phyloP scores from a whole-genome alignment of 1,284 basidiomycete species.

The Anthracocystis panici-leucophaei region DNA sequence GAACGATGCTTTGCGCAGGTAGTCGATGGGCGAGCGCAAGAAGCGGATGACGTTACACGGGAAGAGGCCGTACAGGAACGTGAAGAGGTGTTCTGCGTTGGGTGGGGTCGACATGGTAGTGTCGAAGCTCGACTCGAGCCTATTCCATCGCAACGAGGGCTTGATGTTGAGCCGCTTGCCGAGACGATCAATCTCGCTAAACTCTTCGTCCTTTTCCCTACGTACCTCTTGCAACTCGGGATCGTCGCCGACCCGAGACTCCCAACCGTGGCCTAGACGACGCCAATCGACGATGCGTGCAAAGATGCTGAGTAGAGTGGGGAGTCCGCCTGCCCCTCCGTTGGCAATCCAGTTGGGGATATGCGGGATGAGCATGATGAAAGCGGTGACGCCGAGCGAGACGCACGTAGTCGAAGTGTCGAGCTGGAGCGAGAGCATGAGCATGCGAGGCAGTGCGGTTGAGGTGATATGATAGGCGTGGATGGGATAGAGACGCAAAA shows the following conservation, averaged over 20 bases:
- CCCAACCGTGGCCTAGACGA: conserved; percentile 56
- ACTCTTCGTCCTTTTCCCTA: conserved; percentile 57
- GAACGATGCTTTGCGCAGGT: conserved; percentile 77
- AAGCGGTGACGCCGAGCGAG: conserved; percentile 58
- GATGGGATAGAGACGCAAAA: conserved; percentile 61
- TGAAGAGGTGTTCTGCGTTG: conserved; percentile 73
- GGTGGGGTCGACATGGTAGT: conserved; percentile 54
- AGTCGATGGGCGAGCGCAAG: conserved; percentile 77
- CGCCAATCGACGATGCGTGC: conserved; percentile 64
- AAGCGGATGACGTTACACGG: conserved; percentile 85
- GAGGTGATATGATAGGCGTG: conserved; percentile 65
- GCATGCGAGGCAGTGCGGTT: conserved; percentile 56
- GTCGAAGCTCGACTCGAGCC: conserved; percentile 57
- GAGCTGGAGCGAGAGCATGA: conserved; percentile 57
- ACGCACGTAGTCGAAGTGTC: conserved; percentile 60
- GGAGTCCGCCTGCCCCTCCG: conserved; percentile 59
- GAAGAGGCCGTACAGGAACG: conserved; percentile 85
- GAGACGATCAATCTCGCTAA: conserved; percentile 53
- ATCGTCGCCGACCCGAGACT: conserved; percentile 45
- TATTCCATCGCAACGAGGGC: conserved; percentile 49
- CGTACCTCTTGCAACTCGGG: conserved; percentile 39
- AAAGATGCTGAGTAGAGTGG: conserved; percentile 61
- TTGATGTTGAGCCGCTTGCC: conserved; percentile 57
- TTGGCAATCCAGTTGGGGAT: conserved; percentile 65
- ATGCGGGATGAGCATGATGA: conserved; percentile 67